These are phyloP conservation scores for Ramaria rubella DNA, from an alignment of 768 basidiomycete species.

Conservation along the genomic window DNA sequence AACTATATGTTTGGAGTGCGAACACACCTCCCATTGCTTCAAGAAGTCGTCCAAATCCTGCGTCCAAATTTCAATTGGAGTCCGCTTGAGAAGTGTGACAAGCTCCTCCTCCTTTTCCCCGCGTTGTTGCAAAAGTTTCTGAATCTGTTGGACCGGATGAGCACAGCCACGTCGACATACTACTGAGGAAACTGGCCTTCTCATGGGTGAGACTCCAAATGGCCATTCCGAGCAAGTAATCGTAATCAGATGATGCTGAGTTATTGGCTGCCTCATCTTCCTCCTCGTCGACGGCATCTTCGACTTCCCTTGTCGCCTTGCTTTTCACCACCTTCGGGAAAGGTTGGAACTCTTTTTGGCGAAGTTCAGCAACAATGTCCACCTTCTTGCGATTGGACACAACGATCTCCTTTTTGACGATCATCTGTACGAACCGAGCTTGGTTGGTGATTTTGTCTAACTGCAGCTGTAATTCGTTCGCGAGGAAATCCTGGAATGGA, in stretches of 20 bases:
- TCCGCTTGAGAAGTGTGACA: constrained; percentile 64
- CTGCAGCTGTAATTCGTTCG: constrained; percentile 70
- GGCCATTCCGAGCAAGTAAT: constrained; percentile 92
- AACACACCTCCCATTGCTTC: constrained; percentile 77
- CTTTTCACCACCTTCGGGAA: constrained; percentile 77
- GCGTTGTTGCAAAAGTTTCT: constrained; percentile 73
- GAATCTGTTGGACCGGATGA: constrained; percentile 51
- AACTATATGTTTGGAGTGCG: background rate
- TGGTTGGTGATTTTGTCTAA: constrained; percentile 92
- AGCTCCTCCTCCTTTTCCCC: constrained; percentile 80
- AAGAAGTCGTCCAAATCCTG: constrained; percentile 80
- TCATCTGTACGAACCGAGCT: constrained; percentile 95
- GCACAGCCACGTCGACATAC: background rate
- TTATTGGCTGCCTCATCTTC: too few species aligned
- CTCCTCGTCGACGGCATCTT: constrained; percentile 48
- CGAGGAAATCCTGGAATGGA: constrained; percentile 66
- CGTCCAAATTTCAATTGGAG: constrained; percentile 84
- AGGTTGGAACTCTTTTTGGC: constrained; percentile 78
- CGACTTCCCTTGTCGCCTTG: constrained; percentile 59
- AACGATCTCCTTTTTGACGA: constrained; percentile 72
- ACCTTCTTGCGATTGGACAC: constrained; percentile 86
- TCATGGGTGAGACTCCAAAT: constrained; percentile 94
- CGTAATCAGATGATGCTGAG: constrained; percentile 62
- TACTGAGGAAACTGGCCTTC: constrained; percentile 70
- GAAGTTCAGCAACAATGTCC: constrained; percentile 78